Percentiles rank a stretch among this genome's conserved stretches.
These are phyloP conservation scores for Solanum phureja DNA, from an alignment of 257 asterid species.

Conservation along the genomic window DNA sequence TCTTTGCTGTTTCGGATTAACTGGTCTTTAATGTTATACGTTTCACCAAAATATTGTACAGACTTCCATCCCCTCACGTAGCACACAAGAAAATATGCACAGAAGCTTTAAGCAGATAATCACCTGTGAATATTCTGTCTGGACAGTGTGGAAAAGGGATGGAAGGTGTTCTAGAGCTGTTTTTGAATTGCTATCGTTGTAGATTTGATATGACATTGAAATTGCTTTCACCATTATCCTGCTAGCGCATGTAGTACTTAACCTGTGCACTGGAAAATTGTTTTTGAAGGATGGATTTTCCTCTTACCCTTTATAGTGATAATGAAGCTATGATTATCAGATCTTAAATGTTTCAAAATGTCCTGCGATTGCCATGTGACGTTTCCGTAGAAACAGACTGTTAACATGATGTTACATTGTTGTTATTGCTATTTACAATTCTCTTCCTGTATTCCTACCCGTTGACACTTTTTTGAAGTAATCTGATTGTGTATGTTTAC, in stretches of 20 bases:
- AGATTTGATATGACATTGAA: neutral
- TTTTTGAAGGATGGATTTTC: neutral
- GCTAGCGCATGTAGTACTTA: neutral
- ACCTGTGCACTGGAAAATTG: neutral
- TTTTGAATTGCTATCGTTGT: neutral
- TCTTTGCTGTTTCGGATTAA: neutral
- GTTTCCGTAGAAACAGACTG: neutral
- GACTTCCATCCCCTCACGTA: neutral
- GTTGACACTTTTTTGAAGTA: neutral
- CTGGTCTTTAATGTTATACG: neutral
- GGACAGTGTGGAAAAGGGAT: too few species aligned
- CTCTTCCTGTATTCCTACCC: neutral
- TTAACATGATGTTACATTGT: neutral
- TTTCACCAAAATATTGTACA: neutral
- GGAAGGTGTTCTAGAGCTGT: neutral
- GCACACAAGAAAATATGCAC: neutral
- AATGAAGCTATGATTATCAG: neutral
- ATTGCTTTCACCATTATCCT: neutral
- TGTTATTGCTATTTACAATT: neutral
- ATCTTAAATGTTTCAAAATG: neutral
- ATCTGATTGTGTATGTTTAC: neutral
- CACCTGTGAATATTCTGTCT: neutral
- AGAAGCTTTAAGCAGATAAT: neutral
- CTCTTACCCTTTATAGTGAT: neutral
- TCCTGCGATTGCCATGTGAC: neutral